Conservation (phyloP, 495 filamentous ascomycete genomes). For the Aspergillus steynii region DNA sequence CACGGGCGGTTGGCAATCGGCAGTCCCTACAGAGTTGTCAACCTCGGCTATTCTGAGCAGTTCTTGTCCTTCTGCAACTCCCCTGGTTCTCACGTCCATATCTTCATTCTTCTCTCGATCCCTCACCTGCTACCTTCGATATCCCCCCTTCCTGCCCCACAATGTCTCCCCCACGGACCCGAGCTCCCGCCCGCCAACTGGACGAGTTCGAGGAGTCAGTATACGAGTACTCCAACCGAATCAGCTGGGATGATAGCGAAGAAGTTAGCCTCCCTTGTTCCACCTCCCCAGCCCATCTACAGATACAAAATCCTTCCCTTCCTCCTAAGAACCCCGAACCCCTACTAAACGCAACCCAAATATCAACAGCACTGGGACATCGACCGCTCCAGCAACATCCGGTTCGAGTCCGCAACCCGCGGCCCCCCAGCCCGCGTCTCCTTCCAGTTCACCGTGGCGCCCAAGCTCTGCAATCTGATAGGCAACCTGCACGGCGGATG, state of each 20-base stretch:
- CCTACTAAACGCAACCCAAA: neutral
- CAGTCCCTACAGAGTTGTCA: too few species aligned
- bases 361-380: conserved; percentile 38
- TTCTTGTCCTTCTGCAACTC: too few species aligned
- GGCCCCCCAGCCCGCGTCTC: conserved; percentile 35
- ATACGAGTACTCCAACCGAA: conserved; percentile 29
- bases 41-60: too few species aligned
- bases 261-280: conserved; percentile 20
- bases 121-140: neutral
- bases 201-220: conserved; percentile 5
- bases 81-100: neutral
- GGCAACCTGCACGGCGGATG: conserved; percentile 71
- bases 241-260: conserved; percentile 18
- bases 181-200: neutral
- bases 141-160: neutral
- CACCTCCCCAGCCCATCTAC: neutral
- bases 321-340: neutral
- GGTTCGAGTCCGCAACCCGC: conserved; percentile 42
- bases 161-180: neutral
- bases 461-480: conserved; percentile 57
- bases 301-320: neutral
- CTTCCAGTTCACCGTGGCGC: conserved; percentile 51
- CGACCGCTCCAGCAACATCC: conserved; percentile 35
- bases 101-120: neutral
- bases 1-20: too few species aligned